Evolutionary conservation across 2,329 filamentous ascomycete genomes (phyloP), one percentile per base, ranked within the genome.

Genomic region (Colletotrichum somersetense): DNA sequence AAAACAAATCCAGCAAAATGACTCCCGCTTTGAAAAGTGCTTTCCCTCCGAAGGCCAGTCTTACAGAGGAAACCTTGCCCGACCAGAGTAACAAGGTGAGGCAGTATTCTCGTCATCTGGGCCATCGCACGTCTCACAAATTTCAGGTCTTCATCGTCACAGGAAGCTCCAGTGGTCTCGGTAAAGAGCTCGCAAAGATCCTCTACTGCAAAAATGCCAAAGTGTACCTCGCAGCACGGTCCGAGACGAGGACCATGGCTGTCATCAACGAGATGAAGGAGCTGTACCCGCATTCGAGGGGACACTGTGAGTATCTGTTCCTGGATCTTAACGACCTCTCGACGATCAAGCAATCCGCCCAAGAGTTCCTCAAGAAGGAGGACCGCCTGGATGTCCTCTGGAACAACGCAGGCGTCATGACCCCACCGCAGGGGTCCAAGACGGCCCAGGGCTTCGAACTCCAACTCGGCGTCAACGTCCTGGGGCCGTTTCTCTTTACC

Each of bases 161-260:
- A 10, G 74, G 74, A n/a, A 62, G 64, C 33, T 66, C 62, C 2
- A 56, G 67, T 35, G 74, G 74, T 16, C 79, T 87, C 5, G 86
- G 86, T 18, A 80, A 82, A 56, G 84, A 87, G 72, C 80, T 88
- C 14, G 79, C 77, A 63, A 81, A 81, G 40, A 84, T 88, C 10
- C 80, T 89, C 11, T 89, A 88, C 77, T 75, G 77, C 3, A 81
- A 80, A 20, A 84, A 86, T 62, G 86, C 79, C 42, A 87, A 80
- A 5, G 82, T 89, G 30, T 88, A 87, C 74, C 75, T 88, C 53
- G 85, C 85, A 5, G 83, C 82, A 2, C 84, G 86, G 57, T 67
- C 66, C 56, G 38, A 67, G 42, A 16, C 38, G 5, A 62, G 53
- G n/a, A 52, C 62, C 35, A 30, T 16, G 23, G 30, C 26, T n/a